These are phyloP conservation scores for Clavispora fructus DNA, from an alignment of 805 yeast genomes.

Conservation along the genomic window DNA sequence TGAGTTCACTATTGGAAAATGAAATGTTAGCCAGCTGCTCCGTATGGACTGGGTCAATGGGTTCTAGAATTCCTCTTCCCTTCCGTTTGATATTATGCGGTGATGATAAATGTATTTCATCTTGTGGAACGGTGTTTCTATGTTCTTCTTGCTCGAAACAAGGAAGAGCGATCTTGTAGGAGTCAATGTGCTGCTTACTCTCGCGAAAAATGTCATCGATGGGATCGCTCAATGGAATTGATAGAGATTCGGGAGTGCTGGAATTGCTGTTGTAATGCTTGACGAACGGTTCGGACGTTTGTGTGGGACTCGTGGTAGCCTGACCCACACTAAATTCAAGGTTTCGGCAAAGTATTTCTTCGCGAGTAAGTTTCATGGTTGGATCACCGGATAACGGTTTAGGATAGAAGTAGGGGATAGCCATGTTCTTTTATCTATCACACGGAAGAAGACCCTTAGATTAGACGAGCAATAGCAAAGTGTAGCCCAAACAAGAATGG, in stretches of 20 bases:
- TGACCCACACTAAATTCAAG: constrained; percentile 5
- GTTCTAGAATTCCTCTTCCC: background rate
- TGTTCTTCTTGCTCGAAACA: background rate
- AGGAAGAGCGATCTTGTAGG: constrained; percentile 16
- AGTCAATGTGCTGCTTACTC: constrained; percentile 10
- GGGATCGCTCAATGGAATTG: constrained; percentile 14
- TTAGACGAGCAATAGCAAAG: background rate
- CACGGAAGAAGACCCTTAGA: too few relatives aligned
- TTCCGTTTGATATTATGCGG: background rate
- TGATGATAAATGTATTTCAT: background rate
- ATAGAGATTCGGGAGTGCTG: constrained; percentile 5
- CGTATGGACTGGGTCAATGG: background rate
- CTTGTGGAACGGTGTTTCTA: background rate
- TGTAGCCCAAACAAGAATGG: background rate
- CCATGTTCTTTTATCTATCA: background rate
- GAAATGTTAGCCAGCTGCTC: background rate
- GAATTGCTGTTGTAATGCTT: constrained; percentile 5
- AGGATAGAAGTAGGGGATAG: background rate
- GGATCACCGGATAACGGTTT: background rate
- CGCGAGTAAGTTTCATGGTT: background rate
- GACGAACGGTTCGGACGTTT: constrained; percentile 8
- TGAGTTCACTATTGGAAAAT: background rate
- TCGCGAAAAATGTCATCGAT: constrained; percentile 18
- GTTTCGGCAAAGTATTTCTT: background rate
- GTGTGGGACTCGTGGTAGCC: background rate